A percentile compares a stretch with the other conserved stretches of the same genome.
Conservation (phyloP, 441 rosid genomes). For the Pelargonium fulgidum region DNA sequence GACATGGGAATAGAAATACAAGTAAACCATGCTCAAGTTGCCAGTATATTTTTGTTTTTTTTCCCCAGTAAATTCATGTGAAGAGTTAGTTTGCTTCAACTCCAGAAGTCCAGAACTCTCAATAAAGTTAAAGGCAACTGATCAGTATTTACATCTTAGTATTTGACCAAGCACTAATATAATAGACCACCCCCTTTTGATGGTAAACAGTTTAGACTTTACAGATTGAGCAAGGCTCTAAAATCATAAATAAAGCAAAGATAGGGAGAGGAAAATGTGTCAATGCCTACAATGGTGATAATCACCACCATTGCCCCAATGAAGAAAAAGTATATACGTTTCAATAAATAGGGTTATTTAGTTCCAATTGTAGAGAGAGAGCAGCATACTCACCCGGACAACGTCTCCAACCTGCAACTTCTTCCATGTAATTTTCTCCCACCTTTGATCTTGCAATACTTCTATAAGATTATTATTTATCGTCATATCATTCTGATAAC, state of each 20-base stretch:
- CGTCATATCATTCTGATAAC: slow-evolving; percentile 94
- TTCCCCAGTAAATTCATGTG: no score
- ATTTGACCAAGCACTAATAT: background rate
- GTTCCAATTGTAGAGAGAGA: background rate
- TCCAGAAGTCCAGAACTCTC: background rate
- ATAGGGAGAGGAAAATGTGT: background rate
- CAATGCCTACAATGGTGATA: background rate
- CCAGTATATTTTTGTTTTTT: no score
- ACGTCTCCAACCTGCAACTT: slow-evolving; percentile 97
- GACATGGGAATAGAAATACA: no score
- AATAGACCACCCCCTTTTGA: background rate
- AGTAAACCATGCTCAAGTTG: no score
- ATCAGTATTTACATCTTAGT: slow-evolving; percentile 6
- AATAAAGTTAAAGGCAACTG: background rate
- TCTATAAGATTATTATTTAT: slow-evolving; percentile 76
- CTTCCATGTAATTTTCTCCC: slow-evolving; percentile 82
- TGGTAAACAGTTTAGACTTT: background rate
- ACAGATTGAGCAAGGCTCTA: background rate
- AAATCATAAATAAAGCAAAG: background rate
- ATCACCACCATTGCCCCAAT: slow-evolving; percentile 1
- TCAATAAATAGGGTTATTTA: background rate
- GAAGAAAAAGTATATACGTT: background rate
- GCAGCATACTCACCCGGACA: slow-evolving; percentile 55
- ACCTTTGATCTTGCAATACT: slow-evolving; percentile 73
- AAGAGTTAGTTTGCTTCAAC: no score